These are phyloP conservation scores for Hypomyces rosellus DNA, from an alignment of 2,329 filamentous ascomycete species.

Conservation along the genomic window DNA sequence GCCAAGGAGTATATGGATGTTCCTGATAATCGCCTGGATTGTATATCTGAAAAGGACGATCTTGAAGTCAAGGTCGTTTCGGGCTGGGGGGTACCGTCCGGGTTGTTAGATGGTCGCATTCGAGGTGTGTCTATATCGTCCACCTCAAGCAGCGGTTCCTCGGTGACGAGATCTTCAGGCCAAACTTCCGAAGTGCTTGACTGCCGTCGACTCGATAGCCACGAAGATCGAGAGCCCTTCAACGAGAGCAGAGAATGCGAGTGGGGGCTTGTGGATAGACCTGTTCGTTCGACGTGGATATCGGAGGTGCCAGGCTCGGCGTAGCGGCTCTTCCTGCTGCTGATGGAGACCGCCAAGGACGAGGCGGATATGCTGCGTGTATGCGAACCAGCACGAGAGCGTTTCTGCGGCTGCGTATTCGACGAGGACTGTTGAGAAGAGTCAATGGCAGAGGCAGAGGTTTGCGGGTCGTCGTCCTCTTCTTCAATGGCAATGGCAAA, in stretches of 20 bases:
- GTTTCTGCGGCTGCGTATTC: slow-evolving; percentile 3
- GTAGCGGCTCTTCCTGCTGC: slow-evolving; percentile 49
- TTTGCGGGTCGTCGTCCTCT: background rate
- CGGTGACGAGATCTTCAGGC: slow-evolving; percentile 31
- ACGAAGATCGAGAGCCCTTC: slow-evolving; percentile 35
- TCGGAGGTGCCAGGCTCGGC: slow-evolving; percentile 54
- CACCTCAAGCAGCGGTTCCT: slow-evolving; percentile 37
- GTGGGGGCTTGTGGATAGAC: slow-evolving; percentile 56
- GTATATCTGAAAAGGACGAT: slow-evolving; percentile 43
- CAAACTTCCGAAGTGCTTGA: slow-evolving; percentile 36
- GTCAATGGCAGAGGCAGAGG: background rate
- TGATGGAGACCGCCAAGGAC: slow-evolving; percentile 26
- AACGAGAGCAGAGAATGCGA: slow-evolving; percentile 35
- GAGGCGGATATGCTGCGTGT: slow-evolving; percentile 41
- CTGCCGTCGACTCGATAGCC: slow-evolving; percentile 36
- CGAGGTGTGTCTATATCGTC: slow-evolving; percentile 44
- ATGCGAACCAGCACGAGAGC: slow-evolving; percentile 17
- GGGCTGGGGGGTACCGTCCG: slow-evolving; percentile 22
- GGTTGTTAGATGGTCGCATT: slow-evolving; percentile 28
- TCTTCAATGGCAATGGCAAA: background rate
- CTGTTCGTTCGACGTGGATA: slow-evolving; percentile 52
- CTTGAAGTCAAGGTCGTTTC: slow-evolving; percentile 35
- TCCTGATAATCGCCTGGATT: slow-evolving; percentile 62
- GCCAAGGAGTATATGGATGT: slow-evolving; percentile 67
- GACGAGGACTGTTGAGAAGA: background rate